Evolutionary conservation across 805 yeast species (phyloP).

Genomic region (Starmerella tilneyi): DNA sequence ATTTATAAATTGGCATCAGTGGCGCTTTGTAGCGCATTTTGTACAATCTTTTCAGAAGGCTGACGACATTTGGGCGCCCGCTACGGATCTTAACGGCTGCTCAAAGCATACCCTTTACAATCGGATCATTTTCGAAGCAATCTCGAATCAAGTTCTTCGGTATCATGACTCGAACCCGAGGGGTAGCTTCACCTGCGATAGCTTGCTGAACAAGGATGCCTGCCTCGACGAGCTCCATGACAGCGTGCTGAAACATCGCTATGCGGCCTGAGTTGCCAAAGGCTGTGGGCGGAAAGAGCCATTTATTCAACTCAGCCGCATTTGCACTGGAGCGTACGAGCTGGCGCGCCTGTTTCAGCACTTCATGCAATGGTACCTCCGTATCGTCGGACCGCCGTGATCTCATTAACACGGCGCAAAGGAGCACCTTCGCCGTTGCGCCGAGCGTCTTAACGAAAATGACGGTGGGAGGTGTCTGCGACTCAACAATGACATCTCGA

Average conservation of each 20-base stretch:
- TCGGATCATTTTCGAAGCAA: conserved; percentile 49
- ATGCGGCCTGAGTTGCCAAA: conserved; percentile 36
- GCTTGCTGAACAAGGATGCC: conserved; percentile 67
- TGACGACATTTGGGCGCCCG: background rate
- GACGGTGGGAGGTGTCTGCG: conserved; percentile 63
- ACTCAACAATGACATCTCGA: conserved; percentile 66
- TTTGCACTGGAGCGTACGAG: conserved; percentile 37
- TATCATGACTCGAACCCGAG: conserved; percentile 53
- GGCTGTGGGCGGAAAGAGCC: conserved; percentile 26
- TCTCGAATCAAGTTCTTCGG: conserved; percentile 59
- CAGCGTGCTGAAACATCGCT: conserved; percentile 47
- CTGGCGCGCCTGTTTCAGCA: conserved; percentile 63
- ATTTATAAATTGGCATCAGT: background rate
- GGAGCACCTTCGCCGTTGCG: conserved; percentile 57
- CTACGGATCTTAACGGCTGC: background rate
- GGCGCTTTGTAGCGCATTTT: background rate
- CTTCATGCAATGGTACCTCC: conserved; percentile 63
- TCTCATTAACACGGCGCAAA: conserved; percentile 57
- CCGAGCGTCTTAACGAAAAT: conserved; percentile 51
- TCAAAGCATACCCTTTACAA: conserved; percentile 33
- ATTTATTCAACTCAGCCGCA: conserved; percentile 23
- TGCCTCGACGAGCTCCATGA: conserved; percentile 63
- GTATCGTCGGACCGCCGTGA: conserved; percentile 57
- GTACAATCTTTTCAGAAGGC: background rate
- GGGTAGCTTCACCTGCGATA: conserved; percentile 55